Conservation (phyloP, 148 eudicot species). For the Cornus suecica region DNA sequence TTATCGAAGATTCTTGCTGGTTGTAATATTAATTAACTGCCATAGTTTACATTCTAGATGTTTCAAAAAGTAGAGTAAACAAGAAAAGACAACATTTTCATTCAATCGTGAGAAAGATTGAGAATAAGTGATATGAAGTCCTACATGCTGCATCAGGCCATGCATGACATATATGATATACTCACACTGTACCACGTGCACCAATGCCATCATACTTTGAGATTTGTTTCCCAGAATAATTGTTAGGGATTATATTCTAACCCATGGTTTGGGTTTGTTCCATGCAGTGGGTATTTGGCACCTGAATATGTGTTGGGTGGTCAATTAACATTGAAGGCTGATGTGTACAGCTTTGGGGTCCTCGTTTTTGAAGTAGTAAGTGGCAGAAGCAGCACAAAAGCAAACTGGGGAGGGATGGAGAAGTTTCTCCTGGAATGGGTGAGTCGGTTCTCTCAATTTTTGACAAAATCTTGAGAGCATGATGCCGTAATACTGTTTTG, state of each 20-base stretch:
- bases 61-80: neutral
- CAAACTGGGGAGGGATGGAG: slow-evolving; percentile 52
- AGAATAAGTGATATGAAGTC: neutral
- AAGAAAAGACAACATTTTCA: neutral
- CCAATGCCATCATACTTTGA: neutral
- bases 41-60: neutral
- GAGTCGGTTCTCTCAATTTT: slow-evolving; percentile 14
- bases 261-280: slow-evolving; percentile 11
- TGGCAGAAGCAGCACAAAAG: slow-evolving; percentile 61
- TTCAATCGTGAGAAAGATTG: neutral
- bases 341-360: slow-evolving; percentile 92
- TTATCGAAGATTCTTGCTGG: neutral
- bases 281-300: slow-evolving; percentile 89
- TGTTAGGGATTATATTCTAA: slow-evolving; percentile 5
- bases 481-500: neutral
- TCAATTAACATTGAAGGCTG: slow-evolving; percentile 81
- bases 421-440: slow-evolving; percentile 87
- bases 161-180: neutral
- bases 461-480: neutral
- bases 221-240: neutral
- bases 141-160: neutral
- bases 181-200: neutral
- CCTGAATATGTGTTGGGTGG: slow-evolving; percentile 91
- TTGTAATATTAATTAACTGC: neutral
- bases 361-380: slow-evolving; percentile 73